Percentiles rank a stretch among this genome's conserved stretches.
phyloP scores from a whole-genome alignment of 345 rosid genomes.

The Ceriops tagal region DNA sequence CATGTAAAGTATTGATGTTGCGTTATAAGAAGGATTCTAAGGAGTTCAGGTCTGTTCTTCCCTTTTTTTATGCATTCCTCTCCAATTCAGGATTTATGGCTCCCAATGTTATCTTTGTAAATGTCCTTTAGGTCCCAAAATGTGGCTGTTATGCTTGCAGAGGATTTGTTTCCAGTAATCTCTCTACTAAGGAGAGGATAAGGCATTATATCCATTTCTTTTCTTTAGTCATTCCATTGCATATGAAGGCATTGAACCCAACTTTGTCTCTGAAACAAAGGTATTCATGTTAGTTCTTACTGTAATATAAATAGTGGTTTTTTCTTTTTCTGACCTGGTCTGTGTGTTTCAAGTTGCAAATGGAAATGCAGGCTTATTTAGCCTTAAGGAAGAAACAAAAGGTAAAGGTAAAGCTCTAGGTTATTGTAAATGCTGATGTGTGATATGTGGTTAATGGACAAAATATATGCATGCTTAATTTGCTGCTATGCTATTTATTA shows the following conservation, averaged over 20 bases:
- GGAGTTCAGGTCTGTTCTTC: slow-evolving; percentile 60
- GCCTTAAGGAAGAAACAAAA: slow-evolving; percentile 51
- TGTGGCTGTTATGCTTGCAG: slow-evolving; percentile 66
- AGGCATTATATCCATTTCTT: too few species aligned
- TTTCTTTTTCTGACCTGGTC: slow-evolving; percentile 21
- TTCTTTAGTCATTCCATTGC: too few species aligned
- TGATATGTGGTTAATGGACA: neutral
- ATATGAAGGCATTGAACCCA: too few species aligned
- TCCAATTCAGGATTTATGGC: neutral
- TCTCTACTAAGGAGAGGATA: too few species aligned
- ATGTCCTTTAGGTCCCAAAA: slow-evolving; percentile 56
- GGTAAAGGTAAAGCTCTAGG: slow-evolving; percentile 33
- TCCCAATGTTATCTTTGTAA: neutral
- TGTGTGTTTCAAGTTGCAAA: slow-evolving; percentile 61
- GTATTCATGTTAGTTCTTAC: slow-evolving; percentile 29
- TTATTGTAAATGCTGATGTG: neutral
- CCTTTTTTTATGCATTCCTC: slow-evolving; percentile 16
- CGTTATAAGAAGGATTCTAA: too few species aligned
- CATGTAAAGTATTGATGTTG: slow-evolving; percentile 80
- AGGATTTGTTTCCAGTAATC: slow-evolving; percentile 62
- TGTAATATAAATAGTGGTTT: neutral
- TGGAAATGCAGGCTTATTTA: slow-evolving; percentile 64
- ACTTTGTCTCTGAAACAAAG: slow-evolving; percentile 34
- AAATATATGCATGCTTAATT: neutral
- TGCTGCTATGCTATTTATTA: slow-evolving; percentile 2